Base-by-base conservation (phyloP, 1,139 yeast genomes). In the Lodderomyces pseudojiufengensis region DNA sequence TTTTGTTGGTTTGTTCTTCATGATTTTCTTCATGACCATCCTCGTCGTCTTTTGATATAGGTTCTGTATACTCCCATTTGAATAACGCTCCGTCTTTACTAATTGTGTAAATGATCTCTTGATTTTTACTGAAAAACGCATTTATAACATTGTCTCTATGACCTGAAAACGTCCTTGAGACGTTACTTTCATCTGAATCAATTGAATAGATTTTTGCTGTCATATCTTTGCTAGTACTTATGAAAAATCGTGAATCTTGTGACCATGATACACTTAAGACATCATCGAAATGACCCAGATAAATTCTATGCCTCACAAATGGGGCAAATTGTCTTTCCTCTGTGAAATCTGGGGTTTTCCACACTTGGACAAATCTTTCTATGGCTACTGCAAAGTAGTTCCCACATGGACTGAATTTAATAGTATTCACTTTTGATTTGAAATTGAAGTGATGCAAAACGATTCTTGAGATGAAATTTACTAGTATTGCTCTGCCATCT, bases 401-500 rank as follows among this genome's bases (percentile, higher is more conserved):
- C 2, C 98, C 97, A 61, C 87, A 88, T 2, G 96, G 95, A 39
- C 96, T 80, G 59, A 92, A 92, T 51, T 81, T 76, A 30, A 92
- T 61, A 47, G 83, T 94, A 29, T 65, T 59, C 11, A 92, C 95
- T 33, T 61, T 65, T 23, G 84, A 95, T 54, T 84, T 86, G 65
- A 94, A 92, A 57, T 88, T 94, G 71, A 92, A 88, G 60, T 92
- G 95, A 59, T 92, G 96, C 43, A 92, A 67, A n/a, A 90, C 97
- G 1, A 87, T 83, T 46, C 95, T 73, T 26, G 95, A 75, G 27
- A 74, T 72, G 55, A 82, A 88, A 56, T 94, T 92, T 24, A 86
- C 95, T 43, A 92, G 69, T 33, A 92, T 87, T 15, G 95, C 97
- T 48, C 97, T 72, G 0, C 99, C 99, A 50, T 88, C 95, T 36